phyloP scores from a whole-genome alignment of 768 basidiomycete genomes.

The Auricularia sp. region DNA sequence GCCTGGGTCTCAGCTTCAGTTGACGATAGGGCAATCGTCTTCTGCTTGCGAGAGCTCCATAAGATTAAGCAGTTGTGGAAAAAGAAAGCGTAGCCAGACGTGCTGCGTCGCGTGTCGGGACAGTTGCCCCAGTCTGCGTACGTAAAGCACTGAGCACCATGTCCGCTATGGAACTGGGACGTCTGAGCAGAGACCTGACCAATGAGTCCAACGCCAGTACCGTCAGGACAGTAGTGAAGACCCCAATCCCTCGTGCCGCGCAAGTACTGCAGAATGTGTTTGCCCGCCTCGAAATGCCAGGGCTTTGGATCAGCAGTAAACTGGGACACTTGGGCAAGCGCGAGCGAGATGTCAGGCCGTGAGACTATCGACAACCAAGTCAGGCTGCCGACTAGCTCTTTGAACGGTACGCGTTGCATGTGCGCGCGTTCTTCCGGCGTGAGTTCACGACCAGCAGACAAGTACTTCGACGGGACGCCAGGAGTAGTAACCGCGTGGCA shows the following conservation, averaged over 20 bases:
- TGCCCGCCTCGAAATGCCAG: not conserved
- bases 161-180: not conserved
- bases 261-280: not conserved
- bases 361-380: not conserved
- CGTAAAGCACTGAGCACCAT: conserved; percentile 1
- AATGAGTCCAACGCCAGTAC: not conserved
- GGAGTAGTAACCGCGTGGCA: not conserved
- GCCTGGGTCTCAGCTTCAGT: conserved; percentile 23
- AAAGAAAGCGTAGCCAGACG: conserved; percentile 25
- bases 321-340: not conserved
- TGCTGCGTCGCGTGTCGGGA: conserved; percentile 19
- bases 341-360: not conserved
- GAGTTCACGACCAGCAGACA: not conserved
- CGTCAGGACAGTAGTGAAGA: not conserved
- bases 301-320: not conserved
- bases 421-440: not conserved
- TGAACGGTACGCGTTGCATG: not conserved
- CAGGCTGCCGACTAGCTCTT: not conserved
- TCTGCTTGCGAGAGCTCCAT: conserved; percentile 20
- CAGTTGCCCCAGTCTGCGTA: conserved; percentile 24
- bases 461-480: not conserved
- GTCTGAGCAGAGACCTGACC: not conserved
- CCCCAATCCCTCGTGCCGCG: too few relatives aligned
- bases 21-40: conserved; percentile 17
- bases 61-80: conserved; percentile 14